Evolutionary conservation across 1,284 basidiomycete species (phyloP), one percentile per base, ranked within the genome.

Genomic region (Cryptococcus sp.): DNA sequence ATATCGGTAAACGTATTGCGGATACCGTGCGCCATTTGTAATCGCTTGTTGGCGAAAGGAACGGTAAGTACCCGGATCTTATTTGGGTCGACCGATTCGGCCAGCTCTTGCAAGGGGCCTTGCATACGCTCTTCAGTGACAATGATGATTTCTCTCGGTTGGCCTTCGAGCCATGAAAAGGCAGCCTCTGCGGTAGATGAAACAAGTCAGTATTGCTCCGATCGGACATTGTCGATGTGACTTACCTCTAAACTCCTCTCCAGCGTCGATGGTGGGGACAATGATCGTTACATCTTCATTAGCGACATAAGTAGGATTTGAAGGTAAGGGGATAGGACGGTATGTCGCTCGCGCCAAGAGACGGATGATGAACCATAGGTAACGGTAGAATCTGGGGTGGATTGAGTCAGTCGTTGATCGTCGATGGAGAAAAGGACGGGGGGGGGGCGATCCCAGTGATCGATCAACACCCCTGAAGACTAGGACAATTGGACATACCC

Each of bases 251-350:
- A 95, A 93, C 78, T 93, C 91, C 74, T 93, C 90, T 50, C 91
- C 91, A 15, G 92, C 91, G 74, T 95, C 91, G 72, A 95, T 94
- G 63, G 91, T 94, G 40, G 91, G 92, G 3, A 94, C 91, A 62
- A 95, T 91, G 73, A 93, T 93, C 26, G 92, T 94, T 65, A 95
- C 91, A 82, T 95, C 91, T 77, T 94, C 91, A 5, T 84, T 83
- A 50, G 91, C 89, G 66, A 88, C 80, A 77, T 93, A 95, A 19
- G 91, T 93, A 0, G 91, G 91, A 71, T 89, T 88, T 79, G 88
- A 85, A 50, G 91, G 91, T 16, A 93, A 80, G 0, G 91, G 91
- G 55, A 94, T 86, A 22, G 91, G 91, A 59, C 86, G 84, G 79
- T 93, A 94, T 29, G 87, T 84, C 66, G 83, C 81, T 26, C 85